Percentiles rank a stretch among this genome's conserved stretches.
phyloP scores from a whole-genome alignment of 495 filamentous ascomycete genomes.

The Xylaria grammica region DNA sequence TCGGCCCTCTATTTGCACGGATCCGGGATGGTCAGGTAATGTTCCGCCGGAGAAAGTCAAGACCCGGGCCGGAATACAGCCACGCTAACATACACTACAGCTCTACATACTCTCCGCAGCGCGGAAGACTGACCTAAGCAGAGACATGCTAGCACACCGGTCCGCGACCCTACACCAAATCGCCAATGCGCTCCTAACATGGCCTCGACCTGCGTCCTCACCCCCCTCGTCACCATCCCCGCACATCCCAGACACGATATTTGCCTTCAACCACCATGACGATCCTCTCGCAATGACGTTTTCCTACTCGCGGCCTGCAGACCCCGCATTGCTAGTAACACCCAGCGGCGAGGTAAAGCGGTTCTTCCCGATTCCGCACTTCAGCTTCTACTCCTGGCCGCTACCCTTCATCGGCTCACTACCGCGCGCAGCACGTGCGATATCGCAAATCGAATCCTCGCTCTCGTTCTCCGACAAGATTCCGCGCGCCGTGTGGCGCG shows the following conservation, averaged over 20 bases:
- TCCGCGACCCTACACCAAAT: constrained; percentile 43
- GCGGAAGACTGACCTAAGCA: constrained; percentile 41
- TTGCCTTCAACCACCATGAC: constrained; percentile 49
- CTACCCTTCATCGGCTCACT: constrained; percentile 65
- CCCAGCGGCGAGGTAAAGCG: constrained; percentile 29
- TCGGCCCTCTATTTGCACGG: constrained; percentile 47
- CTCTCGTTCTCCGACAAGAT: constrained; percentile 51
- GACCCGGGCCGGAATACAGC: neutral
- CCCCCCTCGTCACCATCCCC: constrained; percentile 35
- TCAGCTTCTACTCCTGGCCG: constrained; percentile 77
- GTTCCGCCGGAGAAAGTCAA: neutral
- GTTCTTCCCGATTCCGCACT: constrained; percentile 79
- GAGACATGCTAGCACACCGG: constrained; percentile 48
- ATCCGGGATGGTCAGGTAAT: constrained; percentile 50
- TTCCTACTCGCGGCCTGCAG: constrained; percentile 44
- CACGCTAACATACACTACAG: constrained; percentile 17
- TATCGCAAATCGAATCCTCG: constrained; percentile 45
- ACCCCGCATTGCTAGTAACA: constrained; percentile 49
- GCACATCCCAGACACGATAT: constrained; percentile 60
- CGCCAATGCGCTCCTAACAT: constrained; percentile 51
- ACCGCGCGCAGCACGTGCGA: constrained; percentile 54
- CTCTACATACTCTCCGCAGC: constrained; percentile 53
- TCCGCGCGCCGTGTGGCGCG: constrained; percentile 73
- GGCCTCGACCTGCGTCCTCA: constrained; percentile 30
- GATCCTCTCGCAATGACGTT: constrained; percentile 32